phyloP scores from a whole-genome alignment of 2,329 filamentous ascomycete species.

The Botryotinia narcissicola region DNA sequence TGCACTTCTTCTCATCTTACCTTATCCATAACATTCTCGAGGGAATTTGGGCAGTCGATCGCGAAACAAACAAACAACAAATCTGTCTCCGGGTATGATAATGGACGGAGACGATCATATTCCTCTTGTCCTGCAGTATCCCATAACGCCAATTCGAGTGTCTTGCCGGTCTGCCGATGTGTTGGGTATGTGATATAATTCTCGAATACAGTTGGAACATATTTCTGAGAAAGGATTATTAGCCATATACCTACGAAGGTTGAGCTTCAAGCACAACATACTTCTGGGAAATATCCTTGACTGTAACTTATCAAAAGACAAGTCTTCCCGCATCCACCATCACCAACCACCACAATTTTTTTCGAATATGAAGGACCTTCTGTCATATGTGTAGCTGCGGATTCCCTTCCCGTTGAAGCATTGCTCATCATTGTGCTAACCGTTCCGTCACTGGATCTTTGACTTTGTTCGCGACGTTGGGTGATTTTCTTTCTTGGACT shows the following conservation, averaged over 20 bases:
- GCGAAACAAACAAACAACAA: conserved; percentile 98
- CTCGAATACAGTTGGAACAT: conserved; percentile 97
- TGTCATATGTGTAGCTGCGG: conserved; percentile 79
- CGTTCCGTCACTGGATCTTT: conserved; percentile 79
- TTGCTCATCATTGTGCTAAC: conserved; percentile 81
- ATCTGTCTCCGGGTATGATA: conserved; percentile 98
- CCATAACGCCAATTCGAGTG: conserved; percentile 94
- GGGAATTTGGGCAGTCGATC: conserved; percentile 95
- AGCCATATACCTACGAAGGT: neutral
- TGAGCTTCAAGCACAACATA: conserved; percentile 45
- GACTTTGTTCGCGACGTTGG: conserved; percentile 36
- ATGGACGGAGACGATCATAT: conserved; percentile 90
- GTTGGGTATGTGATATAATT: conserved; percentile 99
- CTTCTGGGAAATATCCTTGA: conserved; percentile 98
- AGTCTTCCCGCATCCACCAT: conserved; percentile 97
- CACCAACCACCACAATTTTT: conserved; percentile 98
- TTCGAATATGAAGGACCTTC: conserved; percentile 93
- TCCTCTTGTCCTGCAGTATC: conserved; percentile 98
- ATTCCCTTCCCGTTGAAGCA: conserved; percentile 69
- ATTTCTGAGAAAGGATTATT: conserved; percentile 67
- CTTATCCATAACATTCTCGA: conserved; percentile 99
- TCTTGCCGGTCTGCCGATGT: conserved; percentile 85
- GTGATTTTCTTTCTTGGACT: conserved; percentile 34
- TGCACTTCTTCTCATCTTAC: conserved; percentile 49
- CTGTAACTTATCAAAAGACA: conserved; percentile 98